Base-by-base conservation (phyloP, 192 early-diverging fungal genomes). In the Backusella sp. region DNA sequence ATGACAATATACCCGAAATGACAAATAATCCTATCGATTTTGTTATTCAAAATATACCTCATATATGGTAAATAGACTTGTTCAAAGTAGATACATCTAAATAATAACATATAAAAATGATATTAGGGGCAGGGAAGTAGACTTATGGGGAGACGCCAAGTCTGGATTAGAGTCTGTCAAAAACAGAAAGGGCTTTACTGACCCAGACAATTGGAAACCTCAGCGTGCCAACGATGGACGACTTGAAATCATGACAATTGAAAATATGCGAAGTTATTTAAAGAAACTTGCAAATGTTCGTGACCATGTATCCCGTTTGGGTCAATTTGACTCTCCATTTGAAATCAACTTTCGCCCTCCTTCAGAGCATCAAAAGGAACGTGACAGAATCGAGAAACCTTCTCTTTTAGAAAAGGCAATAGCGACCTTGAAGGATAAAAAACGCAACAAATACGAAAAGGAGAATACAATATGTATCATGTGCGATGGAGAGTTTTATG, bases 401-500 rank as follows among this genome's bases (percentile, higher is more conserved):
- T 80, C 81, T 14, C 72, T 82, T 4, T 70, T 79, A 4, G 4
- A 69, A 62, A 62, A 53, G 19, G 7, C 69, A 15, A 44, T 56
- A 12, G 37, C 23, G 21, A 77, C 73, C 59, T 76, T 74, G 56
- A 80, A 79, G 32, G 73, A 79, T 36, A 76, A 73, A 42, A 56
- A 39, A 17, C 26, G 39, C 37, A 66, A 72, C 32, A 73, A 77
- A 28, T 76, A 78, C 35, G 72, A 76, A 32, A 46, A 72, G 3
- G 83, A 82, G 12, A 87, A 87, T 9, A 79, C 88, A 66, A 80
- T 92, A 12, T 91, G 88, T 75, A 83, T 87, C 66, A 93, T 93
- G 92, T 90, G 91, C 81, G 92, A 93, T 79, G 92, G 92, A 44
- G 92, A 93, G 81, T 93, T 93, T 73, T 91, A 91, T 72, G 91